phyloP scores from a whole-genome alignment of 2,329 filamentous ascomycete species.

The Claviceps capensis region DNA sequence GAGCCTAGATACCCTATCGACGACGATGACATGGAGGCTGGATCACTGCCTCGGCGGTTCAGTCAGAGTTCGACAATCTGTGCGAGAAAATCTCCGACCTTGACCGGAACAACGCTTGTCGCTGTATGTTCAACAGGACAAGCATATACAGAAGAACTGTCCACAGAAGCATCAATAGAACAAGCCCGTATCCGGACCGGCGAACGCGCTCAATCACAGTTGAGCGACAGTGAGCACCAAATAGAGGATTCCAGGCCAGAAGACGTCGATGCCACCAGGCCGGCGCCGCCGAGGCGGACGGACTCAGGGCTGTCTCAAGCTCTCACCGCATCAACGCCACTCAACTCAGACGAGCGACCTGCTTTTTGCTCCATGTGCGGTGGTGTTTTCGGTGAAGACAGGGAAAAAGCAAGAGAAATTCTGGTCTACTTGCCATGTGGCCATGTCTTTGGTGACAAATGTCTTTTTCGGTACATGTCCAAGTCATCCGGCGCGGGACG shows the following conservation, averaged over 20 bases:
- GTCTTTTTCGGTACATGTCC: slow-evolving; percentile 8
- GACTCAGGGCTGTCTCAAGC: slow-evolving; percentile 1
- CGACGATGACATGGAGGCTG: neutral
- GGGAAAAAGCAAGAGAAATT: slow-evolving; percentile 4
- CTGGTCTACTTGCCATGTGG: slow-evolving; percentile 14
- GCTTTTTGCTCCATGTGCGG: slow-evolving; percentile 5
- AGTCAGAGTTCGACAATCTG: neutral
- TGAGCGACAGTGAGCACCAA: neutral
- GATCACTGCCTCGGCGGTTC: neutral
- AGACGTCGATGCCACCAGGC: neutral
- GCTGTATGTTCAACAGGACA: neutral
- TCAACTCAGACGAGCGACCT: neutral
- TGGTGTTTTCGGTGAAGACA: neutral
- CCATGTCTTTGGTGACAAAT: slow-evolving; percentile 13
- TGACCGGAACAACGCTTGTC: neutral
- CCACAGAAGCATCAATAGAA: neutral
- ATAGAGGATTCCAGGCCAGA: neutral
- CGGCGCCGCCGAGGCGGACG: neutral
- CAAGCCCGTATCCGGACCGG: neutral
- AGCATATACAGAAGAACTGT: neutral
- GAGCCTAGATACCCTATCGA: neutral
- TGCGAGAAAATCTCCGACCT: neutral
- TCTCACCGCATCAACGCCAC: neutral
- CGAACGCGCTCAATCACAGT: neutral
- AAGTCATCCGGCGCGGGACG: neutral